Conservation (phyloP, 192 early-diverging fungal species). For the Neocallimastix lanati region DNA sequence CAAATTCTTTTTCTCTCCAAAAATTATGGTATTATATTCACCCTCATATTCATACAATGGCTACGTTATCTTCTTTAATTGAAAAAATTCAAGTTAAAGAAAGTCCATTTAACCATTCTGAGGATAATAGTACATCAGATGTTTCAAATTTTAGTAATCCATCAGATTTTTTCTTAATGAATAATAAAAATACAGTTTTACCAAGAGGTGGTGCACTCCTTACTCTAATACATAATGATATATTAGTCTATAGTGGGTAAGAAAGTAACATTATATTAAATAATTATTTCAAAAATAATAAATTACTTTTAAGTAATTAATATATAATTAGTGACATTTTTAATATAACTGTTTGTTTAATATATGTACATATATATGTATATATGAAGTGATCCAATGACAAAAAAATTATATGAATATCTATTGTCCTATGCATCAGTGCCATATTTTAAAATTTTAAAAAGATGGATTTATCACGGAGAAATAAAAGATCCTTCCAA, state of each 20-base stretch:
- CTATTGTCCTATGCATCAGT: conserved; percentile 55
- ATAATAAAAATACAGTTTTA: neutral
- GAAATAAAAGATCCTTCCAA: conserved; percentile 69
- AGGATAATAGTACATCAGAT: neutral
- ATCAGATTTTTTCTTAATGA: neutral
- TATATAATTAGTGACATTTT: too few relatives aligned
- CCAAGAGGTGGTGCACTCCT: conserved; percentile 18
- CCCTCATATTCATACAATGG: conserved; percentile 45
- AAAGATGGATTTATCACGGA: conserved; percentile 75
- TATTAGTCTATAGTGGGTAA: conserved; percentile 38
- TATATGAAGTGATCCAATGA: conserved; percentile 35
- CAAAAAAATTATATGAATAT: conserved; percentile 59
- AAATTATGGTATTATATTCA: conserved; percentile 79
- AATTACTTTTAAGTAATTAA: too few relatives aligned
- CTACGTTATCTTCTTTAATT: conserved; percentile 26
- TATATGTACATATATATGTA: neutral
- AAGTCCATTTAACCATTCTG: neutral
- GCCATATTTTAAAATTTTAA: conserved; percentile 68
- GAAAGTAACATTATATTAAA: too few relatives aligned
- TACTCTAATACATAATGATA: conserved; percentile 19
- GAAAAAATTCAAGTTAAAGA: conserved; percentile 11
- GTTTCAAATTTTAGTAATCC: too few relatives aligned
- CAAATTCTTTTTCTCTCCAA: conserved; percentile 66
- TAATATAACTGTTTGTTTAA: too few relatives aligned
- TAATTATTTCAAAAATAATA: too few relatives aligned